Conservation (phyloP, 371 early-diverging fungal species). For the Capillidium rhysosporum region DNA sequence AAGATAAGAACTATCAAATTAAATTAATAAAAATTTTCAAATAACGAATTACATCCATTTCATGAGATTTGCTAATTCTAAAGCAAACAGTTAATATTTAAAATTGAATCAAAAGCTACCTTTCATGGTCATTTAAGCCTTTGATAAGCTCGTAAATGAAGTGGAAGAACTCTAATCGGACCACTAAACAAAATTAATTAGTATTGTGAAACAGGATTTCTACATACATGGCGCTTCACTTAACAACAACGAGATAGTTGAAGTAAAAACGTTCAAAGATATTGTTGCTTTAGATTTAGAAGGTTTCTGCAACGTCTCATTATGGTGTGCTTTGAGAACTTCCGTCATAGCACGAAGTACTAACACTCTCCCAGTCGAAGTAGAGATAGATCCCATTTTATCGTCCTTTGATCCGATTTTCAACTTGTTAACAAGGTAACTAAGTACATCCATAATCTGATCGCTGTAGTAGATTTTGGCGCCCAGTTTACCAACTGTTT, state of each 20-base stretch:
- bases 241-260: slow-evolving; percentile 20
- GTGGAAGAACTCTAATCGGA: slow-evolving; percentile 2
- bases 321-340: slow-evolving; percentile 19
- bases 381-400: slow-evolving; percentile 21
- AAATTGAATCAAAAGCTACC: slow-evolving; percentile 10
- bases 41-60: slow-evolving; percentile 3
- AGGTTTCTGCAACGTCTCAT: slow-evolving; percentile 13
- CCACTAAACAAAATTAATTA: not conserved
- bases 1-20: slow-evolving; percentile 26
- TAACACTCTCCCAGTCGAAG: slow-evolving; percentile 19
- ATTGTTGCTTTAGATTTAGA: slow-evolving; percentile 9
- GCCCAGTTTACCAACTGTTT: slow-evolving; percentile 38
- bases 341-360: slow-evolving; percentile 12
- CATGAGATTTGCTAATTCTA: slow-evolving; percentile 1
- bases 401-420: slow-evolving; percentile 14
- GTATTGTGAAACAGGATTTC: not conserved
- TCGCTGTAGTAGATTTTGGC: slow-evolving; percentile 62
- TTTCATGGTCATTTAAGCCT: not conserved
- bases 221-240: slow-evolving; percentile 17
- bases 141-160: slow-evolving; percentile 10
- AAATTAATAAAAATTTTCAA: slow-evolving; percentile 10
- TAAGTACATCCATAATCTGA: slow-evolving; percentile 61
- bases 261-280: slow-evolving; percentile 19
- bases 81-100: not conserved
- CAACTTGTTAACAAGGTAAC: slow-evolving; percentile 44